Base-by-base conservation (phyloP, 1,139 yeast genomes). In the Debaryomyces robertsiae region DNA sequence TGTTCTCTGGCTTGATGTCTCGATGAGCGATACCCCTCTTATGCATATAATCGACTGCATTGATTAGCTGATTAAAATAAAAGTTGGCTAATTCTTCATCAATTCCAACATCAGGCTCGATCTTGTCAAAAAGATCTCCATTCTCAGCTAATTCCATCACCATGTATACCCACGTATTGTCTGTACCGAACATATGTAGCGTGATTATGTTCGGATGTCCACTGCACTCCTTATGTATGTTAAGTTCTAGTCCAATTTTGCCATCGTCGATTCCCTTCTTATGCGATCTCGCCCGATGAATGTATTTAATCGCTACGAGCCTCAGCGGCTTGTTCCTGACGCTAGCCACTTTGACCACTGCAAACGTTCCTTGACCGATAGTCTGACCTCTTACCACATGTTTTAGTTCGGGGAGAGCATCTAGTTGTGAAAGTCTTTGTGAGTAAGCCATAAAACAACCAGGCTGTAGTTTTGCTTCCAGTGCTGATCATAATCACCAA, bases 1-100 rank as follows among this genome's bases (percentile, higher is more conserved):
- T 86, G 58, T 88, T 88, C 23, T 95, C 95, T 39, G 88, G 75
- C 65, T 88, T 88, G 57, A 88, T 72, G 61, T 88, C 96, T 60
- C 96, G 75, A 63, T 88, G 96, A 45, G 88, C 84, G 13, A 88
- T 94, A 52, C 89, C 73, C 60, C 91, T 75, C 37, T 83, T 74
- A 59, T 88, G 96, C 77, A 88, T 78, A 60, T 86, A 87, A 57
- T 81, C 82, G 47, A 88, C 81, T 18, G 95, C 95, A 37, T 73
- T 77, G 1, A 81, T 66, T 45, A 83, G 60, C 48, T 83, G 88
- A 36, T 73, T 74, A 55, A 82, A 83, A 53, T 82, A 84, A 52
- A 84, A 77, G 46, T 82, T 87, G 1, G 86, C 84, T 17, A 83
- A 73, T 29, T 79, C 82, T 42, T 74, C 78, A 43, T 79, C 82